Evolutionary conservation across 176 grass and related monocot species (phyloP), one percentile per base, ranked within the genome.

Genomic region (Rhynchospora pubera): DNA sequence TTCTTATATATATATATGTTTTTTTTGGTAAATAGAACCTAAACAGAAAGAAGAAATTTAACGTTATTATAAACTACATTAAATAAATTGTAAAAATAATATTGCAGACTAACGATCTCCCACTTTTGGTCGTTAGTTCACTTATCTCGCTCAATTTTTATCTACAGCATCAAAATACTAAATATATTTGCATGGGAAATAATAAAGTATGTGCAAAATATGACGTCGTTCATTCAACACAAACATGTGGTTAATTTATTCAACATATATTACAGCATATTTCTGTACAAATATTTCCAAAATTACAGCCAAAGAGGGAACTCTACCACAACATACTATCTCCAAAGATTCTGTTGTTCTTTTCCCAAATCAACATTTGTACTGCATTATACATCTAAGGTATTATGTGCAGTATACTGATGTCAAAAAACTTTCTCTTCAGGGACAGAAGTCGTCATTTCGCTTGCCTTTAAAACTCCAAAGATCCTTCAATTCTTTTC

Each of bases 401-500:
- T 12, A 72, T 50, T 21, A 12, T 18, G 9, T 74, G 45, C 9
- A 26, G 46, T 44, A 76, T 5, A 53, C 53, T 76, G 72, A 76
- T 76, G 22, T 55, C 14, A 5, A 53, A 23, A 52, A 19, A 39
- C 4, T 39, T n/a, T 70, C 39, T 70, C 66, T 16, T 76, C 72
- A 76, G 14, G 28, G 52, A 2, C 5, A 55, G 72, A 48, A 55
- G 34, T 82, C 79, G 5, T 18, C 6, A 43, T 45, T 42, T 52
- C 32, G 13, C 32, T 6, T 79, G 34, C 14, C 64, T 84, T 87
- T 86, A 8, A 82, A 91, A 39, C 91, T 88, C 96, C 96, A 99
- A 22, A 99, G 88, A 62, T 93, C 85, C 8, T 85, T 80, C 52
- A 95, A 71, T 62, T 99, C 92, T 45, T 92, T 91, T 91, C 92